These are phyloP conservation scores for Colletotrichum orchidophilum DNA, from an alignment of 2,329 filamentous ascomycete species.

Conservation along the genomic window DNA sequence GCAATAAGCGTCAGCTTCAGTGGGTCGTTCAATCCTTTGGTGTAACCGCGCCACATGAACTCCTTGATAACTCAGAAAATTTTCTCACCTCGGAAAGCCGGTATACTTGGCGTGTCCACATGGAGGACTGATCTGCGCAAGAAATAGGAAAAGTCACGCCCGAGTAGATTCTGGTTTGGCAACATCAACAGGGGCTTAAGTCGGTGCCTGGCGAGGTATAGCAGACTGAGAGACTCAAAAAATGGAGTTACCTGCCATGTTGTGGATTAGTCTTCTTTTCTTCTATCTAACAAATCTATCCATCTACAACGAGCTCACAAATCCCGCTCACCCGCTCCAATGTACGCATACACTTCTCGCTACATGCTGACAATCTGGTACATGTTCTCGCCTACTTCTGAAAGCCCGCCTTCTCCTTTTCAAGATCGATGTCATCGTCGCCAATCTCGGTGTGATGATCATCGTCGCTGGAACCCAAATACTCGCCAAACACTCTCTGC, in stretches of 20 bases:
- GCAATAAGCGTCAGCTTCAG: not conserved
- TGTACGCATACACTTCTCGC: not conserved
- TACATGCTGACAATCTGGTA: not conserved
- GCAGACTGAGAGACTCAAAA: not conserved
- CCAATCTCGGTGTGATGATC: not conserved
- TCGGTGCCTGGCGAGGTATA: not conserved
- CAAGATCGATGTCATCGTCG: not conserved
- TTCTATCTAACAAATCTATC: not conserved
- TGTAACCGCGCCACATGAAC: not conserved
- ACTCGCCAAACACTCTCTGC: slow-evolving; percentile 51
- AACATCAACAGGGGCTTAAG: not conserved
- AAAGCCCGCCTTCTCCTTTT: not conserved
- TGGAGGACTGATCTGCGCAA: not conserved
- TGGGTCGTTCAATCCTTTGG: not conserved
- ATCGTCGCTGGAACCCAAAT: slow-evolving; percentile 36
- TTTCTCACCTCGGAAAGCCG: not conserved
- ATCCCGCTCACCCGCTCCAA: not conserved
- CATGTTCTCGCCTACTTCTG: not conserved
- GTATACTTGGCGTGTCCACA: not conserved
- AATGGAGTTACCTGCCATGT: not conserved
- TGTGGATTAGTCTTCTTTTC: not conserved
- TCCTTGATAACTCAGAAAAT: not conserved
- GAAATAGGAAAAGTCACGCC: not conserved
- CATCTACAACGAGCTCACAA: not conserved
- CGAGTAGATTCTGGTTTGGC: not conserved